Conservation (phyloP, 352 stramenopile genomes). For the Phytophthora cryptogea region DNA sequence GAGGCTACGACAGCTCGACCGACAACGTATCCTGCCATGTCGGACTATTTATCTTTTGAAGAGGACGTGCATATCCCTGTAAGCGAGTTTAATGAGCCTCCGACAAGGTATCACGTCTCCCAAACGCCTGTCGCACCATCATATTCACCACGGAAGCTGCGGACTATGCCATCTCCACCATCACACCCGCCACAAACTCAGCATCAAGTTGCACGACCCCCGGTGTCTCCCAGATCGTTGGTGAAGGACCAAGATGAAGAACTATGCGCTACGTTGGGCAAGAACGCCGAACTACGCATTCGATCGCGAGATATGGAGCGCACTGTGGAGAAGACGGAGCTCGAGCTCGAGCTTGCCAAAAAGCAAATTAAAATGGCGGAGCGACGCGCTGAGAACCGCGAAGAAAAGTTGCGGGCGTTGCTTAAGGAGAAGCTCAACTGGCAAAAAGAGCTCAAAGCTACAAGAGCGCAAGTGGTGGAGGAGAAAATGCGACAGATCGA, state of each 20-base stretch:
- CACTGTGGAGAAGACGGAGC: constrained; percentile 47
- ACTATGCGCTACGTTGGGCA: constrained; percentile 57
- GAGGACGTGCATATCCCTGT: constrained; percentile 22
- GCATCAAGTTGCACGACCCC: constrained; percentile 13
- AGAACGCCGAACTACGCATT: constrained; percentile 71
- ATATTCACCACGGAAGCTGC: constrained; percentile 26
- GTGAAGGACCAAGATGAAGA: constrained; percentile 56
- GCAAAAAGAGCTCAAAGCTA: constrained; percentile 66
- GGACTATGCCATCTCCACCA: constrained; percentile 18
- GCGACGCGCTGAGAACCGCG: constrained; percentile 54
- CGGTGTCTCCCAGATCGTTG: constrained; percentile 16
- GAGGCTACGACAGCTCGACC: constrained; percentile 6
- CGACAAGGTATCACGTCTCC: constrained; percentile 17
- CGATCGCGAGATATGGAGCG: constrained; percentile 55
- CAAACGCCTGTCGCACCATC: constrained; percentile 22
- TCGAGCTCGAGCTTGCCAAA: constrained; percentile 52
- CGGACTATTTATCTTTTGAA: constrained; percentile 29
- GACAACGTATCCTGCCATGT: constrained; percentile 25
- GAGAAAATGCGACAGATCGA: constrained; percentile 79
- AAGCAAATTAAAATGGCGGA: constrained; percentile 69
- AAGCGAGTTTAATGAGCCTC: constrained; percentile 21
- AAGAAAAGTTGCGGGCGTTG: constrained; percentile 63
- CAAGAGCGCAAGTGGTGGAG: constrained; percentile 62
- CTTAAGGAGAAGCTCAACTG: constrained; percentile 76
- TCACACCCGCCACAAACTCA: constrained; percentile 16